These are phyloP conservation scores for Cyclotella distinguenda DNA, from an alignment of 108 stramenopile species.

Conservation along the genomic window DNA sequence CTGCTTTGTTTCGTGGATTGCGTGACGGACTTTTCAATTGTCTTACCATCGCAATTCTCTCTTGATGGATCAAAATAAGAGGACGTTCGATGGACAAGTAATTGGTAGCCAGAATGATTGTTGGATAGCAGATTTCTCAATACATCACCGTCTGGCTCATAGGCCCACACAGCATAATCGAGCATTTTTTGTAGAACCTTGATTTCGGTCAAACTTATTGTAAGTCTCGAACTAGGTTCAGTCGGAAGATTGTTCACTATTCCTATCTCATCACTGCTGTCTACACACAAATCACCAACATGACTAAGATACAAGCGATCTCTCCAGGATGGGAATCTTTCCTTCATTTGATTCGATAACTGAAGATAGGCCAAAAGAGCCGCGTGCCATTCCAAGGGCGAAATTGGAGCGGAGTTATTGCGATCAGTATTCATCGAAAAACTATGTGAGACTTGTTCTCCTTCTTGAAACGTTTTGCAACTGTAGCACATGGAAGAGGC, in stretches of 20 bases:
- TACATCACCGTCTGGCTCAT: slow-evolving; percentile 53
- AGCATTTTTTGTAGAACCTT: slow-evolving; percentile 29
- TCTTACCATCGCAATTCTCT: not conserved
- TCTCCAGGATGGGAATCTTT: slow-evolving; percentile 36
- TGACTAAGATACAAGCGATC: slow-evolving; percentile 33
- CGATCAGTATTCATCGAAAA: not conserved
- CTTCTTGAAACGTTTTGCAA: not conserved
- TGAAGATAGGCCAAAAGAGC: slow-evolving; percentile 65
- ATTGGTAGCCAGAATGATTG: slow-evolving; percentile 12
- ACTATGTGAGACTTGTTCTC: not conserved
- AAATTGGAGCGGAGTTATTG: slow-evolving; percentile 14
- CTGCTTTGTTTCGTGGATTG: not conserved
- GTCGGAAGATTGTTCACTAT: too few species aligned
- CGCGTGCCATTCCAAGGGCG: slow-evolving; percentile 60
- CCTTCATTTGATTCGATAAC: slow-evolving; percentile 40
- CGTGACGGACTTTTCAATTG: not conserved
- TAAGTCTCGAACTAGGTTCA: not conserved
- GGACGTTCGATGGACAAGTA: slow-evolving; percentile 46
- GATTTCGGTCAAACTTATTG: slow-evolving; percentile 31
- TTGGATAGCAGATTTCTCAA: slow-evolving; percentile 34
- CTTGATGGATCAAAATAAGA: slow-evolving; percentile 21
- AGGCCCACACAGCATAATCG: slow-evolving; percentile 58
- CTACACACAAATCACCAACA: not conserved
- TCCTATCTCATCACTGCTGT: too few species aligned
- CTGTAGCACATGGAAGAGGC: slow-evolving; percentile 2